A percentile compares a stretch with the other conserved stretches of the same genome.
Evolutionary conservation across 2,329 filamentous ascomycete genomes (phyloP).

Genomic region (Penicillium sp.): DNA sequence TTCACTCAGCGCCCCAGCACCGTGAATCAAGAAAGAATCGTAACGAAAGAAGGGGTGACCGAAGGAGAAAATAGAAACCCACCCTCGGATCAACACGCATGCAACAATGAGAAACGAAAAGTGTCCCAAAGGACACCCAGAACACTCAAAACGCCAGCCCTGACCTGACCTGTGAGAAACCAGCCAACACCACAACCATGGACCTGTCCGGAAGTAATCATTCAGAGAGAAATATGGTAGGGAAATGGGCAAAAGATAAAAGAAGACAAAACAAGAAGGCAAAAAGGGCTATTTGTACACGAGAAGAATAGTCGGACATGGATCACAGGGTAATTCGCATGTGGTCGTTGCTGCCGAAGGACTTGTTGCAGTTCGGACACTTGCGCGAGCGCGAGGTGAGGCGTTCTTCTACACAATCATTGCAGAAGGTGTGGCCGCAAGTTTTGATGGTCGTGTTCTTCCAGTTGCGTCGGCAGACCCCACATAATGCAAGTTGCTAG

Average conservation of each 20-base stretch:
- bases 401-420: constrained; percentile 80
- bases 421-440: constrained; percentile 93
- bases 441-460: constrained; percentile 92
- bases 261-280: constrained; percentile 13
- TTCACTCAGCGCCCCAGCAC: constrained; percentile 15
- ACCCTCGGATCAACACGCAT: constrained; percentile 19
- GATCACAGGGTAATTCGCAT: constrained; percentile 56
- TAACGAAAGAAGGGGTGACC: constrained; percentile 4
- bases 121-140: constrained; percentile 9
- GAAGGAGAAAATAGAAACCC: constrained; percentile 16
- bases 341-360: constrained; percentile 85
- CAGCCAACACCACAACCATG: constrained; percentile 34
- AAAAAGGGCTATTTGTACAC: constrained; percentile 33
- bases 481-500: constrained; percentile 74
- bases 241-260: constrained; percentile 10
- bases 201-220: constrained; percentile 26
- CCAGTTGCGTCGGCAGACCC: constrained; percentile 85
- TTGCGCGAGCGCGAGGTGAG: constrained; percentile 87
- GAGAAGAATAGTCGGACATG: constrained; percentile 17
- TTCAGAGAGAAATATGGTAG: constrained; percentile 14
- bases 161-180: constrained; percentile 31
- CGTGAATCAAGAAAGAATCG: neutral
- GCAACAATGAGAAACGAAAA: constrained; percentile 7
- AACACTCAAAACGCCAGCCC: constrained; percentile 32
- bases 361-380: constrained; percentile 86